A percentile compares a stretch with the other conserved stretches of the same genome.
These are phyloP conservation scores for Pholiota conissans DNA, from an alignment of 768 basidiomycete genomes.

Conservation along the genomic window DNA sequence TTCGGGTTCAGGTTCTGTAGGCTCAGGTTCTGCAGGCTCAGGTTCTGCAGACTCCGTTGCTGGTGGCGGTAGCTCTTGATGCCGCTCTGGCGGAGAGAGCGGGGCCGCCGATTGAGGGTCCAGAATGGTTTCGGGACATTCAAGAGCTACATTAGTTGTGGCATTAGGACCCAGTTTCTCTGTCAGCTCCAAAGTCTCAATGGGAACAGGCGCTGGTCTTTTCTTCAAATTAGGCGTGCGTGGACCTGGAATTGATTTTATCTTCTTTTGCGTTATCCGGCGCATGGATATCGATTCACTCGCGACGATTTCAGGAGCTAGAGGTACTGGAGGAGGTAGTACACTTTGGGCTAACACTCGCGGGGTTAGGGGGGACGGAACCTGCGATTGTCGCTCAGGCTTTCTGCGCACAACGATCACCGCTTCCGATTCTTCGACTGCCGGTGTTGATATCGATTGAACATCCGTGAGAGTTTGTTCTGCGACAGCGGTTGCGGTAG, in stretches of 20 bases:
- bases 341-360: neutral
- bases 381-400: neutral
- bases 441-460: slow-evolving; percentile 1
- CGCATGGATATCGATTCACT: neutral
- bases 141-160: neutral
- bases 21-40: too few species aligned
- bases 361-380: neutral
- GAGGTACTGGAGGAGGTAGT: neutral
- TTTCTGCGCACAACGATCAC: slow-evolving; percentile 1
- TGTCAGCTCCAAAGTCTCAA: neutral
- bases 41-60: too few species aligned
- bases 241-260: neutral
- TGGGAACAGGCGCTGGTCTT: slow-evolving; percentile 1
- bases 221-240: neutral
- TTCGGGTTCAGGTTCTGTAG: too few species aligned
- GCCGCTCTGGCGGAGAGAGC: too few species aligned
- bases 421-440: neutral
- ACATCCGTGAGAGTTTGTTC: neutral
- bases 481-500: neutral
- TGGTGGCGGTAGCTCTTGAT: too few species aligned
- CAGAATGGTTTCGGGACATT: too few species aligned
- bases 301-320: neutral
- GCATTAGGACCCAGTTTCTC: neutral
- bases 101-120: too few species aligned
- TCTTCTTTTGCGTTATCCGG: neutral